Percentiles rank a stretch among this genome's conserved stretches.
Evolutionary conservation across 2,329 filamentous ascomycete genomes (phyloP).

Genomic region (Drechslerella dactyloides): DNA sequence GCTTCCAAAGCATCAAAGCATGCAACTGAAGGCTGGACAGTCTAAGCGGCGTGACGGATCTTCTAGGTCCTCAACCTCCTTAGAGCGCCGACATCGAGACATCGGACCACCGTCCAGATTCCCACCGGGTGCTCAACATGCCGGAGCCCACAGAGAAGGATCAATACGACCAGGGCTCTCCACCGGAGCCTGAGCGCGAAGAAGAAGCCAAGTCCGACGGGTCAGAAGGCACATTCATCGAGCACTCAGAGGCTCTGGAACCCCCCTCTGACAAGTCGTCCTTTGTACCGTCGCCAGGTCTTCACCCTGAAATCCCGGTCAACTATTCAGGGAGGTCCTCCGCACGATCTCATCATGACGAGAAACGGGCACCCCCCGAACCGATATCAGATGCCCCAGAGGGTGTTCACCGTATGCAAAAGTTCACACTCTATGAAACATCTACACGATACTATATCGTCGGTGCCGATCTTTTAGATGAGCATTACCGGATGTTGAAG

Average conservation of each 20-base stretch:
- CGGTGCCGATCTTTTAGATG: slow-evolving; percentile 87
- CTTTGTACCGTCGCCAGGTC: slow-evolving; percentile 33
- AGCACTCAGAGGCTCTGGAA: slow-evolving; percentile 28
- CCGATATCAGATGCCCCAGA: slow-evolving; percentile 54
- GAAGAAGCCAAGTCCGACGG: slow-evolving; percentile 28
- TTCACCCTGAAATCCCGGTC: slow-evolving; percentile 26
- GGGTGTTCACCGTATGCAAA: slow-evolving; percentile 75
- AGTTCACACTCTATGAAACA: slow-evolving; percentile 97
- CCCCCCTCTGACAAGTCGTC: slow-evolving; percentile 19
- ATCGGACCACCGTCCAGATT: background rate
- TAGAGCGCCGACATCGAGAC: background rate
- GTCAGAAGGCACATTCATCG: slow-evolving; percentile 43
- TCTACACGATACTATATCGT: slow-evolving; percentile 92
- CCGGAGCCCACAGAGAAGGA: slow-evolving; percentile 25
- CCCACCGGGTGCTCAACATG: slow-evolving; percentile 15
- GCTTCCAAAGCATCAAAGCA: slow-evolving; percentile 5
- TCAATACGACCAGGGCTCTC: slow-evolving; percentile 11
- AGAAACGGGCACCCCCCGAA: slow-evolving; percentile 28
- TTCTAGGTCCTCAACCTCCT: slow-evolving; percentile 11
- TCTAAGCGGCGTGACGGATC: slow-evolving; percentile 5
- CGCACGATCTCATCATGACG: slow-evolving; percentile 9
- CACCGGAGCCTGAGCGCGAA: background rate
- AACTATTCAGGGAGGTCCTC: slow-evolving; percentile 24
- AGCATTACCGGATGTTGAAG: slow-evolving; percentile 87
- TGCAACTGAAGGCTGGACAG: slow-evolving; percentile 10